Percentiles rank a stretch among this genome's conserved stretches.
Evolutionary conservation across 2,329 filamentous ascomycete genomes (phyloP).

Genomic region (Ophiostoma quercus): DNA sequence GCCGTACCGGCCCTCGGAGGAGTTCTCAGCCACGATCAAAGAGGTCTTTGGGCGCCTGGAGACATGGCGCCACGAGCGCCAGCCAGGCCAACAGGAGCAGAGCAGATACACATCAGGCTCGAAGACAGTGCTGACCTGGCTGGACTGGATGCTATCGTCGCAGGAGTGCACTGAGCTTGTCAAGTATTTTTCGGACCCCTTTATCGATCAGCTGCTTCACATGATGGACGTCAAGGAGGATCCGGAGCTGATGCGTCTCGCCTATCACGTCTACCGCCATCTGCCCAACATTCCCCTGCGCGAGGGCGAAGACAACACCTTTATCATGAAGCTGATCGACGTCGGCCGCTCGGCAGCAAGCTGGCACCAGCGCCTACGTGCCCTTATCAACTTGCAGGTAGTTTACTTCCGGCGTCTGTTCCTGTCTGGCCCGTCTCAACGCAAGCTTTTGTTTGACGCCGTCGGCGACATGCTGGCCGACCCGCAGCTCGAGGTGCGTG

Average conservation of each 20-base stretch:
- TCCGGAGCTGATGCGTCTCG: slow-evolving; percentile 85
- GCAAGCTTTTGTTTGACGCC: slow-evolving; percentile 77
- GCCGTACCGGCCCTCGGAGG: slow-evolving; percentile 72
- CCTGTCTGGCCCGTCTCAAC: slow-evolving; percentile 68
- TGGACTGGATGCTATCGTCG: slow-evolving; percentile 83
- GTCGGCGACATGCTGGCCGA: slow-evolving; percentile 96
- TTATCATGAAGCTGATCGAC: slow-evolving; percentile 79
- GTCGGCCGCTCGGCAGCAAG: slow-evolving; percentile 79
- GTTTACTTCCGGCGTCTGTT: slow-evolving; percentile 97
- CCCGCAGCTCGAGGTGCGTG: slow-evolving; percentile 84
- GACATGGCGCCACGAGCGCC: slow-evolving; percentile 77
- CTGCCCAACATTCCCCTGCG: slow-evolving; percentile 92
- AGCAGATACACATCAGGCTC: slow-evolving; percentile 92
- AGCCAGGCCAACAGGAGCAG: slow-evolving; percentile 84
- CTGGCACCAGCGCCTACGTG: slow-evolving; percentile 93
- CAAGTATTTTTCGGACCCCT: slow-evolving; percentile 81
- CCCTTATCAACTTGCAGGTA: slow-evolving; percentile 97
- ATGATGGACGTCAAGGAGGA: slow-evolving; percentile 99
- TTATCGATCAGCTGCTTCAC: slow-evolving; percentile 89
- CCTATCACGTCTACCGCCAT: slow-evolving; percentile 95
- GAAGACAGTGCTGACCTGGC: slow-evolving; percentile 93
- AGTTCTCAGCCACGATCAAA: slow-evolving; percentile 66
- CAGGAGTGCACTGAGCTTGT: slow-evolving; percentile 89
- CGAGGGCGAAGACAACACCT: slow-evolving; percentile 73
- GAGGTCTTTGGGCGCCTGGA: slow-evolving; percentile 76